phyloP scores from a whole-genome alignment of 352 stramenopile genomes.

The Phytophthora europaea region DNA sequence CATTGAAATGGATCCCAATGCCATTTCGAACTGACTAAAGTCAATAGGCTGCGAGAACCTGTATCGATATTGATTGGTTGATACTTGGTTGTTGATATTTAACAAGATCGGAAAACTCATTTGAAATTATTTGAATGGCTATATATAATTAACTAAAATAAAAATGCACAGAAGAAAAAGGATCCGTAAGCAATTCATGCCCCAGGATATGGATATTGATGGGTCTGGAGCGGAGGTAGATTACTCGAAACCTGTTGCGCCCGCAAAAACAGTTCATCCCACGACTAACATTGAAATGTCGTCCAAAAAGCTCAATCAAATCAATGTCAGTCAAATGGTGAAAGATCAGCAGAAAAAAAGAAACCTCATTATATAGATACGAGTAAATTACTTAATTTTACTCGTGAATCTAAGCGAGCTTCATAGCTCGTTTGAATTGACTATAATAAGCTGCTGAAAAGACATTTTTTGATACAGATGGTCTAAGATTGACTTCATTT shows the following conservation, averaged over 20 bases:
- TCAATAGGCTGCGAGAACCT: not conserved
- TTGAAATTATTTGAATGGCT: no score
- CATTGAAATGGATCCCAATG: not conserved
- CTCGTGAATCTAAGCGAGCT: not conserved
- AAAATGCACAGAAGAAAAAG: constrained; percentile 1
- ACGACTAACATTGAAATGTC: constrained; percentile 21
- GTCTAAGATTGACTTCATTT: constrained; percentile 14
- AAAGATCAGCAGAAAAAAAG: constrained; percentile 13
- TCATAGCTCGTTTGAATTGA: constrained; percentile 4
- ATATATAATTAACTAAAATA: no score
- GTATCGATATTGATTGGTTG: not conserved
- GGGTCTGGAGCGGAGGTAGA: not conserved
- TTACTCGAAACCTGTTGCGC: constrained; percentile 1
- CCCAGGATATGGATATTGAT: constrained; percentile 23
- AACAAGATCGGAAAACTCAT: not conserved
- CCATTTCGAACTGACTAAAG: not conserved
- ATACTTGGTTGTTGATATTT: not conserved
- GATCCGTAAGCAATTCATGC: constrained; percentile 2
- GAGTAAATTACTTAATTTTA: constrained; percentile 16
- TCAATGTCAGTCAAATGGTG: constrained; percentile 9
- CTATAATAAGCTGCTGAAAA: constrained; percentile 10
- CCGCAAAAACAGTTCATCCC: constrained; percentile 4
- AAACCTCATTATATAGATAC: constrained; percentile 19
- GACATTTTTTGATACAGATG: constrained; percentile 13
- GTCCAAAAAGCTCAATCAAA: no score